phyloP scores from a whole-genome alignment of 2,329 filamentous ascomycete species.

The Penicillium sp. region DNA sequence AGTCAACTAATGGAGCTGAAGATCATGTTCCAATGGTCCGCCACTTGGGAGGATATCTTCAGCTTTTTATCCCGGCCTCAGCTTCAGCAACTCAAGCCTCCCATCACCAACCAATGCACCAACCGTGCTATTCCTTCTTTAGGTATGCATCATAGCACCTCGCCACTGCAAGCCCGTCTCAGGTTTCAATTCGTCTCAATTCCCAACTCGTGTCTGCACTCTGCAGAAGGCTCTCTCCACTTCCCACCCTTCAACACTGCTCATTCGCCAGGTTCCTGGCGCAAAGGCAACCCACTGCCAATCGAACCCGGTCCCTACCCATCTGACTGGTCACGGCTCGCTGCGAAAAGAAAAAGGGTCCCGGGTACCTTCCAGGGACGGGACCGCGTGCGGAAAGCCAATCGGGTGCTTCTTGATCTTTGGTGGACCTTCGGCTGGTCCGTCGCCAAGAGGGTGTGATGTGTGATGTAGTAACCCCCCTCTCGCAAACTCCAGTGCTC shows the following conservation, averaged over 20 bases:
- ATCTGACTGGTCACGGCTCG: neutral
- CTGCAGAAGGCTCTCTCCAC: conserved; percentile 4
- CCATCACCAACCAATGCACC: neutral
- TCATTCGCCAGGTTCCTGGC: conserved; percentile 19
- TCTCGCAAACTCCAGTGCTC: neutral
- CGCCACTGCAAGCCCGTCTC: neutral
- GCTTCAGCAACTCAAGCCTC: neutral
- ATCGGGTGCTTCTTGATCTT: neutral
- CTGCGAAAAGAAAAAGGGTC: neutral
- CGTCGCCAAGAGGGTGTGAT: neutral
- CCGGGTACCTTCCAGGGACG: neutral
- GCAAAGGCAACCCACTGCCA: conserved; percentile 4
- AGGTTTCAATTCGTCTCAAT: neutral
- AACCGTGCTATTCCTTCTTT: too few relatives aligned
- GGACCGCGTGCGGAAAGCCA: neutral
- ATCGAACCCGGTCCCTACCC: neutral
- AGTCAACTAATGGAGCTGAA: too few relatives aligned
- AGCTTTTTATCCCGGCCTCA: neutral
- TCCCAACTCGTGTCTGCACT: conserved; percentile 7
- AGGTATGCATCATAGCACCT: neutral
- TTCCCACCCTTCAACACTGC: neutral
- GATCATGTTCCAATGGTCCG: neutral
- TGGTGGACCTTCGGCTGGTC: neutral
- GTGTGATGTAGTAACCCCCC: conserved; percentile 6
- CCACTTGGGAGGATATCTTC: neutral